A percentile compares a stretch with the other conserved stretches of the same genome.
These are phyloP conservation scores for Suillus paluster DNA, from an alignment of 768 basidiomycete species.

Conservation along the genomic window DNA sequence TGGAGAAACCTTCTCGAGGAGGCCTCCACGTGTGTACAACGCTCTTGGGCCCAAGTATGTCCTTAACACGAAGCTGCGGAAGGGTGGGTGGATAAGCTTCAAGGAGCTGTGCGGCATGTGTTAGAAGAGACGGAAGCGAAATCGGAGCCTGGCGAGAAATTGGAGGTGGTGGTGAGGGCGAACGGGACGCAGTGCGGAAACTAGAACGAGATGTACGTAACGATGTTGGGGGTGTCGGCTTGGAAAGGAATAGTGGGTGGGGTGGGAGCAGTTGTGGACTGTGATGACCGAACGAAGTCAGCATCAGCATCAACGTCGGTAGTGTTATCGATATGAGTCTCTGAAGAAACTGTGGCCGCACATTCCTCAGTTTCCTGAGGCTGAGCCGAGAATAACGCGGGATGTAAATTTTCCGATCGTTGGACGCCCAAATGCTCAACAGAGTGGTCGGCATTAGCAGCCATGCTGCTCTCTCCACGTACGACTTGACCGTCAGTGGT, in stretches of 20 bases:
- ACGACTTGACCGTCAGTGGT: background rate
- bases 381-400: background rate
- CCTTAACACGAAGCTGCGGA: slow-evolving; percentile 52
- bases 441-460: background rate
- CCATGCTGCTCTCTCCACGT: background rate
- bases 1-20: slow-evolving; percentile 28
- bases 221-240: background rate
- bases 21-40: slow-evolving; percentile 75
- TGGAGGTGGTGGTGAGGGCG: background rate
- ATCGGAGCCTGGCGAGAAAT: slow-evolving; percentile 29
- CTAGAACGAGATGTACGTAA: slow-evolving; percentile 6
- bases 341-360: background rate
- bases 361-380: background rate
- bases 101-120: slow-evolving; percentile 61
- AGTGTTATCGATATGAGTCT: background rate
- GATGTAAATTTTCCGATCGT: background rate
- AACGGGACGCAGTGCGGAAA: background rate
- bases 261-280: background rate
- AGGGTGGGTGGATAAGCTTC: slow-evolving; percentile 63
- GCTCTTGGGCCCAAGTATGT: slow-evolving; percentile 80
- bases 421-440: background rate
- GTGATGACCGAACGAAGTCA: background rate
- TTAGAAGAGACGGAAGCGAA: slow-evolving; percentile 55
- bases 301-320: slow-evolving; percentile 18
- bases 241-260: slow-evolving; percentile 3